A percentile compares a stretch with the other conserved stretches of the same genome.
phyloP scores from a whole-genome alignment of 805 yeast genomes.

The Brettanomyces naardenensis region DNA sequence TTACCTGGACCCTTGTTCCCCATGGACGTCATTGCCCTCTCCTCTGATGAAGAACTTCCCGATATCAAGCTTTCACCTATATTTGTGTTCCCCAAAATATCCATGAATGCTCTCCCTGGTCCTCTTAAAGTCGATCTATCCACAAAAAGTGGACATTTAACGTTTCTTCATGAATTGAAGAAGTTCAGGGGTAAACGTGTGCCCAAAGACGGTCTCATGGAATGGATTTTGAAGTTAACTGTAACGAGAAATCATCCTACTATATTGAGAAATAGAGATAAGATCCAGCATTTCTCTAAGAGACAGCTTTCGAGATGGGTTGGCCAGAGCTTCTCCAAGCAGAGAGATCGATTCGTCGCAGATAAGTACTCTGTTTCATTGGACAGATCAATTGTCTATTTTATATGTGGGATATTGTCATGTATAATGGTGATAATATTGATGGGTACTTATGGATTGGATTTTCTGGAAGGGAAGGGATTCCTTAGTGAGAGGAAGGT shows the following conservation, averaged over 20 bases:
- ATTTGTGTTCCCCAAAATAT: too few relatives aligned
- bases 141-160: background rate
- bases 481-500: background rate
- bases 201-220: background rate
- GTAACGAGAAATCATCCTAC: background rate
- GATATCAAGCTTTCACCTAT: too few relatives aligned
- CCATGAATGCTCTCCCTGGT: too few relatives aligned
- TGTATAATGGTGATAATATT: background rate
- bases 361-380: too few relatives aligned
- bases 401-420: too few relatives aligned
- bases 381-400: too few relatives aligned
- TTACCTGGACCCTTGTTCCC: too few relatives aligned
- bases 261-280: background rate
- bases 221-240: background rate
- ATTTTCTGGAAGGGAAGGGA: background rate
- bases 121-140: background rate
- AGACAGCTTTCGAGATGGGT: background rate
- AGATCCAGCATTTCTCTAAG: background rate
- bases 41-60: too few relatives aligned
- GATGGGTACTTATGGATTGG: background rate
- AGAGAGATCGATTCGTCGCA: too few relatives aligned
- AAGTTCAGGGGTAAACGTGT: background rate
- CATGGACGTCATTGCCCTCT: too few relatives aligned
- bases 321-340: too few relatives aligned
- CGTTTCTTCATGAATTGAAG: background rate